These are phyloP conservation scores for Macrolepiota dolichaula DNA, from an alignment of 768 basidiomycete species.

Conservation along the genomic window DNA sequence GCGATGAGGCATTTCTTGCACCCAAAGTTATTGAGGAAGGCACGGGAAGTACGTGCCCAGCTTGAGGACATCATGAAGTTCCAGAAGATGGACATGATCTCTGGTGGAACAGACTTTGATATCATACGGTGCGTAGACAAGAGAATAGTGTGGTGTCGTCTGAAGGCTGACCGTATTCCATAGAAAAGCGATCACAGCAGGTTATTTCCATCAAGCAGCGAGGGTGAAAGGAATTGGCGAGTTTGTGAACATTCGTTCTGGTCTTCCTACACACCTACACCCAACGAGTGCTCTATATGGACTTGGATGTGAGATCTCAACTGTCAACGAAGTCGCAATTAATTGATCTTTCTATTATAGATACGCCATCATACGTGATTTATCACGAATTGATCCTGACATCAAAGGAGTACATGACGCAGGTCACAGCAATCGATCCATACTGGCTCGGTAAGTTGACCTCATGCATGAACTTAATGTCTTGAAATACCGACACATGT, in stretches of 20 bases:
- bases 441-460: constrained; percentile 85
- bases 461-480: neutral
- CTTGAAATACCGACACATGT: constrained; percentile 9
- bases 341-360: constrained; percentile 32
- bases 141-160: neutral
- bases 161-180: neutral
- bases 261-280: constrained; percentile 91
- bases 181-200: constrained; percentile 95
- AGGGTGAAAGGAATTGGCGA: constrained; percentile 98
- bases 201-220: constrained; percentile 99
- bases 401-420: constrained; percentile 98
- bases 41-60: constrained; percentile 91
- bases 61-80: constrained; percentile 99
- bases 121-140: constrained; percentile 54
- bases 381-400: constrained; percentile 97
- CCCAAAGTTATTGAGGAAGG: constrained; percentile 92
- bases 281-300: constrained; percentile 97
- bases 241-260: constrained; percentile 96
- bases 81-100: constrained; percentile 93
- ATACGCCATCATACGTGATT: constrained; percentile 93
- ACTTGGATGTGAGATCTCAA: constrained; percentile 74
- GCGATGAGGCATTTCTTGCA: constrained; percentile 93
- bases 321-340: constrained; percentile 6
- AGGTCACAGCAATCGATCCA: constrained; percentile 96
- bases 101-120: constrained; percentile 94